Evolutionary conservation across 441 rosid genomes (phyloP).

Genomic region (Hura crepitans): DNA sequence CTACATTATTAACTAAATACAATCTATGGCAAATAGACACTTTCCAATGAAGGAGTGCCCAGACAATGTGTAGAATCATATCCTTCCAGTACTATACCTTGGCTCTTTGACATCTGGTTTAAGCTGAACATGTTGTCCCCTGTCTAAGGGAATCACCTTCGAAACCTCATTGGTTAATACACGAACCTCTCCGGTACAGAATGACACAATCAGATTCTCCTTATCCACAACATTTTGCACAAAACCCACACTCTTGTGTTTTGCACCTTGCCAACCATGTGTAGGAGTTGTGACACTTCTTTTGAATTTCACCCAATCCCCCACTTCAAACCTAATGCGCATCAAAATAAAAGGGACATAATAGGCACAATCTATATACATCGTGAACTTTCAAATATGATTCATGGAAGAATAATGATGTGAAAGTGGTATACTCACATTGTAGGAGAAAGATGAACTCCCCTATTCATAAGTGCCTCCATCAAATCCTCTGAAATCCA

Average conservation of each 20-base stretch:
- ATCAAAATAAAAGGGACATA: conserved; percentile 11
- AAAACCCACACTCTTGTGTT: conserved; percentile 93
- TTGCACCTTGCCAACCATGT: conserved; percentile 96
- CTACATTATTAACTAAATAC: not conserved
- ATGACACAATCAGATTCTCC: conserved; percentile 75
- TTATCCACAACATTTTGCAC: conserved; percentile 78
- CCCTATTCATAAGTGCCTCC: conserved; percentile 78
- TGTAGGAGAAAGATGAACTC: conserved; percentile 88
- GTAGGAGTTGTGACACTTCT: conserved; percentile 70
- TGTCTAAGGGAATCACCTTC: conserved; percentile 89
- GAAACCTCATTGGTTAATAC: conserved; percentile 78
- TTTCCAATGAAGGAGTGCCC: conserved; percentile 3
- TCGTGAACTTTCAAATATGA: conserved; percentile 9
- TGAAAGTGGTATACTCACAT: conserved; percentile 48
- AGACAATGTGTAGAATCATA: conserved; percentile 15
- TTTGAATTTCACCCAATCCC: conserved; percentile 97
- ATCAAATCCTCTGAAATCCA: conserved; percentile 98
- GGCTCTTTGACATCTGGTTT: conserved; percentile 81
- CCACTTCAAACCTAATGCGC: conserved; percentile 69
- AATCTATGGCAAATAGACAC: not conserved
- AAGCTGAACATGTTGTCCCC: conserved; percentile 96
- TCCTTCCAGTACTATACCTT: conserved; percentile 46
- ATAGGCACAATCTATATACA: conserved; percentile 10
- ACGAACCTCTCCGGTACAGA: conserved; percentile 89
- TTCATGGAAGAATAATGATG: conserved; percentile 19